These are phyloP conservation scores for Backusella luteola DNA, from an alignment of 192 early-diverging fungal species.

Conservation along the genomic window DNA sequence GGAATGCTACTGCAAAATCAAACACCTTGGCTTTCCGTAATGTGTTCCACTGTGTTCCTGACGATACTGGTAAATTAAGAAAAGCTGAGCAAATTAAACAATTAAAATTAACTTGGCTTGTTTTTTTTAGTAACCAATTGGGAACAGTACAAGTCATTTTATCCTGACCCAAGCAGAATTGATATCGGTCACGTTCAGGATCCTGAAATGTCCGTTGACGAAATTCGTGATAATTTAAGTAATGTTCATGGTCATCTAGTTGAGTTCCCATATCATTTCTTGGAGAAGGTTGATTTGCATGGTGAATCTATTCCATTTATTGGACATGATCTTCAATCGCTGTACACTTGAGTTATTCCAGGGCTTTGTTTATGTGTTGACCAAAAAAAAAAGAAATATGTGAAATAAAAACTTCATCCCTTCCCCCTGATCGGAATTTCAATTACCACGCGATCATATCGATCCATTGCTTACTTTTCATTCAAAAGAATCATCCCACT, in stretches of 20 bases:
- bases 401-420: neutral
- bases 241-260: constrained; percentile 56
- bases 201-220: constrained; percentile 42
- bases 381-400: neutral
- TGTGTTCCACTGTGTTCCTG: constrained; percentile 85
- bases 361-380: neutral
- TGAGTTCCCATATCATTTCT: constrained; percentile 50
- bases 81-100: constrained; percentile 36
- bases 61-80: constrained; percentile 53
- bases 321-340: constrained; percentile 24
- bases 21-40: constrained; percentile 76
- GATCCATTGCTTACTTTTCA: neutral
- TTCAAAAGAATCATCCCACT: neutral
- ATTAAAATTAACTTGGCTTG: neutral
- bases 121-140: constrained; percentile 37
- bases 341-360: constrained; percentile 32
- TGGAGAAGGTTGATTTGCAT: constrained; percentile 46
- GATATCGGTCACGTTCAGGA: constrained; percentile 48
- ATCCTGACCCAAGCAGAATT: constrained; percentile 43
- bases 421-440: neutral
- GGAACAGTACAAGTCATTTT: constrained; percentile 51
- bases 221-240: constrained; percentile 35
- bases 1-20: constrained; percentile 58
- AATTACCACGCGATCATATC: constrained; percentile 1
- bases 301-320: constrained; percentile 36